A percentile compares a stretch with the other conserved stretches of the same genome.
These are phyloP conservation scores for Alternaria sp. DNA, from an alignment of 2,329 filamentous ascomycete genomes.

Conservation along the genomic window DNA sequence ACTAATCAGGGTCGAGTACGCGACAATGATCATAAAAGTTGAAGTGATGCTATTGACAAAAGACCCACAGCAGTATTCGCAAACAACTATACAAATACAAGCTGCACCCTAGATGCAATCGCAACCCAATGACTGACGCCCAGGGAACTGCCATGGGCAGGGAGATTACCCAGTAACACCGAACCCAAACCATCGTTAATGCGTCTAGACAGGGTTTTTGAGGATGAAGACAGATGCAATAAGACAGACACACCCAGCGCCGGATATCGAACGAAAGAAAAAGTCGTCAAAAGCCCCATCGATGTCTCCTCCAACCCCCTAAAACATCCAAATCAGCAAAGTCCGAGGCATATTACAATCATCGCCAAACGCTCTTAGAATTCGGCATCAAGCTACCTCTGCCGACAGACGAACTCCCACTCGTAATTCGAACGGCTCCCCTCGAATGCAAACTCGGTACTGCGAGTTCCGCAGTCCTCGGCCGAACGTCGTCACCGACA, in stretches of 20 bases:
- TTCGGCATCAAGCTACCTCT: constrained; percentile 43
- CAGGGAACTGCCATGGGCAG: constrained; percentile 17
- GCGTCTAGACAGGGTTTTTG: constrained; percentile 8
- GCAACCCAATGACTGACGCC: neutral
- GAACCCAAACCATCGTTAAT: constrained; percentile 9
- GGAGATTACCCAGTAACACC: constrained; percentile 10
- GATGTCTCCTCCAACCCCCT: constrained; percentile 4
- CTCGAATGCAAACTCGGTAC: constrained; percentile 31
- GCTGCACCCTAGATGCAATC: neutral
- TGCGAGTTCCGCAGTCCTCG: constrained; percentile 23
- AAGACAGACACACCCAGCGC: neutral
- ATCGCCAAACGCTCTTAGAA: constrained; percentile 46
- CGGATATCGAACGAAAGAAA: neutral
- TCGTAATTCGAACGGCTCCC: constrained; percentile 45
- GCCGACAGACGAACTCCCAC: constrained; percentile 31
- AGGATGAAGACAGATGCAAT: neutral
- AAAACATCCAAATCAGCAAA: constrained; percentile 2
- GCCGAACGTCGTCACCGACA: constrained; percentile 39
- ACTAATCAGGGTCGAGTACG: neutral
- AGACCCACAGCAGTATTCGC: neutral
- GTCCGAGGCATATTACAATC: constrained; percentile 16
- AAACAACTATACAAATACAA: neutral
- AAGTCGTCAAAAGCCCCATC: constrained; percentile 8
- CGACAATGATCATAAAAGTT: neutral
- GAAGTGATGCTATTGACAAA: constrained; percentile 1